Evolutionary conservation across 2,329 filamentous ascomycete genomes (phyloP).

Genomic region (Colletotrichum scovillei): DNA sequence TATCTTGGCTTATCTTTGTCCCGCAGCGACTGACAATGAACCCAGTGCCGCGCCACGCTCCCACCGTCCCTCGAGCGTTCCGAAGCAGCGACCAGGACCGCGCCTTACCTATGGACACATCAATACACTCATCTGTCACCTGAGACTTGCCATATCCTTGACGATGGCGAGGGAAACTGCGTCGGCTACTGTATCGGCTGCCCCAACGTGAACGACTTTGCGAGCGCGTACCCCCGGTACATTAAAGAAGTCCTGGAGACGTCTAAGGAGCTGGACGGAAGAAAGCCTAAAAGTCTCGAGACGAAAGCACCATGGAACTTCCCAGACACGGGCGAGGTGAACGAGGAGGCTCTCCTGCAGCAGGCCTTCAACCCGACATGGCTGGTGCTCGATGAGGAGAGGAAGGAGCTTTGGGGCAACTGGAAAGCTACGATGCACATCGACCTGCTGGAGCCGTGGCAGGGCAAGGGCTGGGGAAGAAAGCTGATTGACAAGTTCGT

Average conservation of each 20-base stretch:
- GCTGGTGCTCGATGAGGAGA: constrained; percentile 51
- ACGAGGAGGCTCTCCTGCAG: constrained; percentile 52
- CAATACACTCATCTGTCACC: constrained; percentile 60
- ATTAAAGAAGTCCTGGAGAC: constrained; percentile 47
- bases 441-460: constrained; percentile 55
- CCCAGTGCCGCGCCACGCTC: constrained; percentile 60
- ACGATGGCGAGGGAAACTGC: constrained; percentile 55
- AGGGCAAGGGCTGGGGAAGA: constrained; percentile 57
- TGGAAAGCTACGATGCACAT: constrained; percentile 62
- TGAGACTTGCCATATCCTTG: constrained; percentile 58
- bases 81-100: constrained; percentile 47
- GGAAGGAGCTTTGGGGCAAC: constrained; percentile 45
- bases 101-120: constrained; percentile 64
- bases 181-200: constrained; percentile 64
- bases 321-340: constrained; percentile 40
- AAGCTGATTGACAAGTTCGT: constrained; percentile 54
- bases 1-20: neutral
- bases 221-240: constrained; percentile 52
- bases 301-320: constrained; percentile 45
- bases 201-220: constrained; percentile 55
- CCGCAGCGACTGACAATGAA: neutral
- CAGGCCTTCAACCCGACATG: constrained; percentile 52
- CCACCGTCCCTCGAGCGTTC: constrained; percentile 53
- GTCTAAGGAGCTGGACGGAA: constrained; percentile 38
- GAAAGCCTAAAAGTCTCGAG: constrained; percentile 40